These are phyloP conservation scores for Xerocomus nothofagi DNA, from an alignment of 1,284 basidiomycete genomes.

Conservation along the genomic window DNA sequence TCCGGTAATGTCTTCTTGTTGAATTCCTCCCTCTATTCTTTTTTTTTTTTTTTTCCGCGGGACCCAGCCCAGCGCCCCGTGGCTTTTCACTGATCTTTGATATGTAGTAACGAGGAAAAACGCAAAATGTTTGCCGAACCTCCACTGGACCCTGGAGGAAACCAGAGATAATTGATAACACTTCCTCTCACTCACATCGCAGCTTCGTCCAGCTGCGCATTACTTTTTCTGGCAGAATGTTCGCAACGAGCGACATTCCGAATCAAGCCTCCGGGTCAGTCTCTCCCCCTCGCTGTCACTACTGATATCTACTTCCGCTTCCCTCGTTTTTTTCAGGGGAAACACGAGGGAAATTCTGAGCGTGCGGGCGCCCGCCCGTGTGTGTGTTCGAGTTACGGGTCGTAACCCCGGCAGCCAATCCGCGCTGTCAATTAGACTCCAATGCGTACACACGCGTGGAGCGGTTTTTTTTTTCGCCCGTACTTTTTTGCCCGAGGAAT, in stretches of 20 bases:
- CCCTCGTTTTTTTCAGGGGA: neutral
- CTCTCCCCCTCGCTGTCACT: neutral
- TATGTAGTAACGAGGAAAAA: no score
- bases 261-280: no score
- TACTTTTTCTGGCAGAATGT: neutral
- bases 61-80: no score
- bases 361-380: constrained; percentile 4
- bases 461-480: neutral
- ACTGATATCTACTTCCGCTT: neutral
- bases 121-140: no score
- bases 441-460: neutral
- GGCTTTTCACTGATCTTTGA: no score
- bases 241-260: neutral
- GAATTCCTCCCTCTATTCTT: no score
- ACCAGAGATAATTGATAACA: no score
- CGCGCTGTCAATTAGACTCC: constrained; percentile 17
- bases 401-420: neutral
- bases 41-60: no score
- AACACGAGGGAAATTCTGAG: neutral
- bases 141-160: neutral
- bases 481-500: neutral
- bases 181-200: neutral
- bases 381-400: constrained; percentile 3
- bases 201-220: neutral
- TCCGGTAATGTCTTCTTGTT: no score